Evolutionary conservation across 1,139 yeast genomes (phyloP).

Genomic region (Debaryomycetaceae sp.): DNA sequence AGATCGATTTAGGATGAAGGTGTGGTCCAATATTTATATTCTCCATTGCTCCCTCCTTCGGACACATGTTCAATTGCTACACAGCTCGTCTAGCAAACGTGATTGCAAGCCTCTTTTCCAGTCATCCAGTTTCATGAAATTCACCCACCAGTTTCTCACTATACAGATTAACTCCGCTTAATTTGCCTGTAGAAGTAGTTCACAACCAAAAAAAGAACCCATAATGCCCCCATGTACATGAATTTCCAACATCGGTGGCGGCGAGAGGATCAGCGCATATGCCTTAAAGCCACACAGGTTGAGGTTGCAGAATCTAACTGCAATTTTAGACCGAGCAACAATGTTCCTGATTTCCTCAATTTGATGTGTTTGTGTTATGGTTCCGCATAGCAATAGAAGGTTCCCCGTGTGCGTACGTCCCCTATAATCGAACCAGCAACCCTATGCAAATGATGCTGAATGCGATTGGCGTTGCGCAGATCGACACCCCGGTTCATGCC

Average conservation of each 20-base stretch:
- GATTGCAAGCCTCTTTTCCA: not conserved
- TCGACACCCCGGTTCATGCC: too few species aligned
- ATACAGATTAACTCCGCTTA: not conserved
- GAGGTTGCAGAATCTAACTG: not conserved
- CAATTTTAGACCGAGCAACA: not conserved
- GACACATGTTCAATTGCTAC: not conserved
- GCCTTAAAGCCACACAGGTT: not conserved
- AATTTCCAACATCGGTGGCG: too few species aligned
- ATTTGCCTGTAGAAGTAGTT: not conserved
- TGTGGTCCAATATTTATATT: not conserved
- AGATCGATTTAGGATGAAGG: not conserved
- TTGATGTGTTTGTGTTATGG: not conserved
- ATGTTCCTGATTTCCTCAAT: not conserved
- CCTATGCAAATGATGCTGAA: too few species aligned
- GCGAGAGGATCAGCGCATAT: not conserved
- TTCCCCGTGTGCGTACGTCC: not conserved
- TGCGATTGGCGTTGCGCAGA: too few species aligned
- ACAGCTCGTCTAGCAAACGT: not conserved
- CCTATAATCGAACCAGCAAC: too few species aligned
- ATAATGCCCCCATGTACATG: not conserved
- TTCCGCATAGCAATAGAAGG: not conserved
- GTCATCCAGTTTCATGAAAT: not conserved
- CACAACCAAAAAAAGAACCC: not conserved
- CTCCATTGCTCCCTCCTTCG: not conserved
- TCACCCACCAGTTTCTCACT: not conserved